phyloP scores from a whole-genome alignment of 208 protist genomes.

The Leishmania arabica region DNA sequence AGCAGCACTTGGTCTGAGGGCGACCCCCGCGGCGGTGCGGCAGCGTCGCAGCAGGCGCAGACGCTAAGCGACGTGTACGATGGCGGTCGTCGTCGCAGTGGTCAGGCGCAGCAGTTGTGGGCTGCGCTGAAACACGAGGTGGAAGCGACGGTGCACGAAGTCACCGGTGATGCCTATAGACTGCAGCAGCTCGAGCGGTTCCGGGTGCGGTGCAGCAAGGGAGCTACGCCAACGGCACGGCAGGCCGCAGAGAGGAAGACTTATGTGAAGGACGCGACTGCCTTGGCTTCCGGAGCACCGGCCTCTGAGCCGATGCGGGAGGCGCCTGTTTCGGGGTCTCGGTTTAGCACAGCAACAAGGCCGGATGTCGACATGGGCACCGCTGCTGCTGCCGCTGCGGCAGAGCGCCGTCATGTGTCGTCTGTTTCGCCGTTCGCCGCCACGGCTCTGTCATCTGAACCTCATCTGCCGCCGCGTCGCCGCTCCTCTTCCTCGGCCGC shows the following conservation, averaged over 20 bases:
- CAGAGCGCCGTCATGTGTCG: not conserved
- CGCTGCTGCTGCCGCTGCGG: not conserved
- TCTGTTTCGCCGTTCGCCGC: not conserved
- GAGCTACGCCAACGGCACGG: not conserved
- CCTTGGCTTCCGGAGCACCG: not conserved
- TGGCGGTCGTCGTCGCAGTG: conserved; percentile 10
- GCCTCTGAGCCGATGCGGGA: not conserved
- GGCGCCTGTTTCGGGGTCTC: not conserved
- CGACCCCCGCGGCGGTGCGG: not conserved
- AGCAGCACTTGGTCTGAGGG: not conserved
- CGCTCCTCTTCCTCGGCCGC: conserved; percentile 14
- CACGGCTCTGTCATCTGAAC: not conserved
- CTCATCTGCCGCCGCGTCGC: conserved; percentile 10
- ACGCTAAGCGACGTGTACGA: not conserved
- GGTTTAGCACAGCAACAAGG: not conserved
- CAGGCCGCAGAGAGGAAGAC: not conserved
- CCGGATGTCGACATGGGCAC: not conserved
- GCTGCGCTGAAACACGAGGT: conserved; percentile 61
- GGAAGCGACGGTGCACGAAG: conserved; percentile 49
- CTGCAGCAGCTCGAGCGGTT: conserved; percentile 69
- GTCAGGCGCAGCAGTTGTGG: conserved; percentile 56
- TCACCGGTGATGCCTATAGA: conserved; percentile 79
- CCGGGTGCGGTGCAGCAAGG: conserved; percentile 13
- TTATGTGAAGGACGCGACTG: too few species aligned
- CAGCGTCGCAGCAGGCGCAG: not conserved